Base-by-base conservation (phyloP, 495 filamentous ascomycete genomes). In the Copromyces sp. region DNA sequence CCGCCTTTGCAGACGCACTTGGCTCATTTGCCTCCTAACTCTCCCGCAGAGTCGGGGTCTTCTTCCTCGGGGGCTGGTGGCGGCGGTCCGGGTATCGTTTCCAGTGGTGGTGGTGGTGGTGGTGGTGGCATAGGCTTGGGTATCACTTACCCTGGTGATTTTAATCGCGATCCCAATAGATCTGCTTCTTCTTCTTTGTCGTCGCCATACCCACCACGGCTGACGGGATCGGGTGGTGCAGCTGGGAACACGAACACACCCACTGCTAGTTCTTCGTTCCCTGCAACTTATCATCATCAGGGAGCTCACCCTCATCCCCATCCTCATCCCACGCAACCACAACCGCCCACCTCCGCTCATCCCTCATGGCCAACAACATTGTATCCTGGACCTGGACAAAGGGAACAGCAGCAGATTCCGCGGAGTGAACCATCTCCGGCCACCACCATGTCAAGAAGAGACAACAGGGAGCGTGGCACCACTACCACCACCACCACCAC, bases 1-100 rank as follows among this genome's bases (percentile, higher is more conserved):
- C 88, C 91, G 4, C 91, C 91, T 2, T 75, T 92, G 20, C 87
- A 90, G 73, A 87, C 86, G 11, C 78, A 80, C 45, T 85, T 88
- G 74, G 84, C 85, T 17, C 78, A 79, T 69, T 69, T 79, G 8
- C 69, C 82, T 2, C 75, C 71, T 16, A 35, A 17, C 12, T 75
- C 79, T 35, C 77, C 80, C 0, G 70, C 80, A 0, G 70, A 42
- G 6, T 77, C 72, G 0, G 73, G 44, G 14, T 38, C 68, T 39
- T 39, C 68, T 32, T 35, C 69, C 1, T 35, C 53, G 0, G 29
- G 29, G 0, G 6, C 14, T 17, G 53, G 53, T 17, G n/a, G 17
- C 24, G 61, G 71, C 2, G 3, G 24, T 24, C 24, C 24, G 0
- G 41, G 65, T n/a, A 47, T 69, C 0, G n/a, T 53, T 39, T n/a